A percentile compares a stretch with the other conserved stretches of the same genome.
phyloP scores from a whole-genome alignment of 176 grass and related monocot genomes.

The Thalia dealbata region DNA sequence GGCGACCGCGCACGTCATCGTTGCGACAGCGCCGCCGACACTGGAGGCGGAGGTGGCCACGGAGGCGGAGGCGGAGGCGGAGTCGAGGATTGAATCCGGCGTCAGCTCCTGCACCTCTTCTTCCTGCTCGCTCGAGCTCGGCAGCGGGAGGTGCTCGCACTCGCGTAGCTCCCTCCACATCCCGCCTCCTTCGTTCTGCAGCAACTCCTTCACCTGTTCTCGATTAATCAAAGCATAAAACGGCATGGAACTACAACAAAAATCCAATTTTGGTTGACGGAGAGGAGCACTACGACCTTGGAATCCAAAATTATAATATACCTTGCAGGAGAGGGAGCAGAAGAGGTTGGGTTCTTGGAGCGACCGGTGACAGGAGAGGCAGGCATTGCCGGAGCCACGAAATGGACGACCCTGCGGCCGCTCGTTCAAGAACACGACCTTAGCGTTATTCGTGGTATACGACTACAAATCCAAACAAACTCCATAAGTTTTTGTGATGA shows the following conservation, averaged over 20 bases:
- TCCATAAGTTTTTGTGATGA: background rate
- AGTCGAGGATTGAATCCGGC: conserved; percentile 26
- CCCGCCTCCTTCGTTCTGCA: conserved; percentile 1
- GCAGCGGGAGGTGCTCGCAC: conserved; percentile 29
- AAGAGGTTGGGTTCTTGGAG: conserved; percentile 30
- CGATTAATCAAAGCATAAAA: background rate
- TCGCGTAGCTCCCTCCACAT: conserved; percentile 24
- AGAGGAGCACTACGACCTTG: background rate
- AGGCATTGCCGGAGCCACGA: conserved; percentile 22
- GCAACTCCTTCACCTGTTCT: conserved; percentile 23
- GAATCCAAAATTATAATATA: background rate
- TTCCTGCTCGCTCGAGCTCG: conserved; percentile 14
- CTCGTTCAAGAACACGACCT: conserved; percentile 38
- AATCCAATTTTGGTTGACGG: no score
- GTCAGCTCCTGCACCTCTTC: conserved; percentile 26
- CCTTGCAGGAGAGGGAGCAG: conserved; percentile 38
- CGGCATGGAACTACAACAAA: background rate
- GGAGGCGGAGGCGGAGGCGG: conserved; percentile 1
- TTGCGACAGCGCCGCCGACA: background rate
- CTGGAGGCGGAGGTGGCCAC: conserved; percentile 15
- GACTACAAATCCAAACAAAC: conserved; percentile 15
- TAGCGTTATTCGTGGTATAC: conserved; percentile 29
- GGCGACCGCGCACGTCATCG: background rate
- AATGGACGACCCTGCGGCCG: conserved; percentile 20
- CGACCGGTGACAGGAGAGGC: conserved; percentile 25